Evolutionary conservation across 495 filamentous ascomycete species (phyloP).

Genomic region (Aspergillus wentii): DNA sequence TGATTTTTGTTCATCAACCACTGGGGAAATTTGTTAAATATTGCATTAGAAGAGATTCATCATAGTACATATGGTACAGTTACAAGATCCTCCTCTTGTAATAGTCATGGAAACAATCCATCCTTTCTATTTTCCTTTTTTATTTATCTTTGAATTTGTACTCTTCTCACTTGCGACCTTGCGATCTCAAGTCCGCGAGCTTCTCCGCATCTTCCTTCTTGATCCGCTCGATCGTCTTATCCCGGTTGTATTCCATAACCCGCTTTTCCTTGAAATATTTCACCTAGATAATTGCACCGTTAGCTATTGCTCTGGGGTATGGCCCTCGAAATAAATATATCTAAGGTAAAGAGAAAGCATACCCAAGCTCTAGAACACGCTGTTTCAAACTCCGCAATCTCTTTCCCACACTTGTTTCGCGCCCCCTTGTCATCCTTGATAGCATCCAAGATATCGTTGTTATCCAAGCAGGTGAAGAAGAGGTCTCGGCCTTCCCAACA

Average conservation of each 20-base stretch:
- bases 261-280: slow-evolving; percentile 96
- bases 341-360: slow-evolving; percentile 23
- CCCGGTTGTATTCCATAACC: slow-evolving; percentile 85
- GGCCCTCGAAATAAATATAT: neutral
- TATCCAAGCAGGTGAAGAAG: slow-evolving; percentile 84
- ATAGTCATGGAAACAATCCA: too few relatives aligned
- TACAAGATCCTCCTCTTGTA: too few relatives aligned
- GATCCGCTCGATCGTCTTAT: slow-evolving; percentile 70
- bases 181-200: slow-evolving; percentile 48
- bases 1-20: neutral
- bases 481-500: slow-evolving; percentile 86
- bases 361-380: slow-evolving; percentile 83
- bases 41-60: too few relatives aligned
- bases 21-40: too few relatives aligned
- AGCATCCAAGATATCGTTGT: slow-evolving; percentile 75
- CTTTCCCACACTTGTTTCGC: slow-evolving; percentile 59
- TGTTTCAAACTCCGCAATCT: slow-evolving; percentile 62
- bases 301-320: slow-evolving; percentile 5
- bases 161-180: slow-evolving; percentile 32
- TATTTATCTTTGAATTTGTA: slow-evolving; percentile 1
- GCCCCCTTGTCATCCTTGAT: slow-evolving; percentile 66
- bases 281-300: slow-evolving; percentile 52
- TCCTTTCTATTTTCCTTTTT: neutral
- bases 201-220: slow-evolving; percentile 69
- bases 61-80: too few relatives aligned